phyloP scores from a whole-genome alignment of 352 stramenopile genomes.

The Plasmopara halstedii region DNA sequence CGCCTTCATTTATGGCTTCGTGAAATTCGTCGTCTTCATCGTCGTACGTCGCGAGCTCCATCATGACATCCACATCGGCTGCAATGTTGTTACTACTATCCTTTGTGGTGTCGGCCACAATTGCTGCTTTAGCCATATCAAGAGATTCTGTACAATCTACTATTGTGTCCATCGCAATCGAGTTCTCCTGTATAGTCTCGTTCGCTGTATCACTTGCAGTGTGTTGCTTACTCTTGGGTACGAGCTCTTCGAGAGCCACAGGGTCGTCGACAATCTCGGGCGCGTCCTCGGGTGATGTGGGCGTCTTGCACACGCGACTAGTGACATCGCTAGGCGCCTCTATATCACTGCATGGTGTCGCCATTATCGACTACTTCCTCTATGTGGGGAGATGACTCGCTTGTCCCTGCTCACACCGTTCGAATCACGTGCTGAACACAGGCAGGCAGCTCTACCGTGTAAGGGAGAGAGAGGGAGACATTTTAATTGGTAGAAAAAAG shows the following conservation, averaged over 20 bases:
- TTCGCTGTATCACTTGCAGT: background rate
- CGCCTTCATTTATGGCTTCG: constrained; percentile 31
- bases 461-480: constrained; percentile 25
- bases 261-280: constrained; percentile 22
- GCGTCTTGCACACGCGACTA: constrained; percentile 17
- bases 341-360: constrained; percentile 16
- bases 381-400: constrained; percentile 1
- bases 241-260: constrained; percentile 23
- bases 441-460: constrained; percentile 25
- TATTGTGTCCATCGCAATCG: background rate
- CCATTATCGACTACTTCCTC: constrained; percentile 3
- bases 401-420: no score
- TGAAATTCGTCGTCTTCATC: constrained; percentile 40
- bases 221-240: constrained; percentile 2
- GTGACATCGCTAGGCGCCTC: constrained; percentile 16
- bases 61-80: constrained; percentile 3
- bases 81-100: constrained; percentile 3
- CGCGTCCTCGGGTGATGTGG: constrained; percentile 15
- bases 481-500: constrained; percentile 43
- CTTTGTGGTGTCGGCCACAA: constrained; percentile 5
- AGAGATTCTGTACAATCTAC: background rate
- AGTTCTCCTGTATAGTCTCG: constrained; percentile 1
- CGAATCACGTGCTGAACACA: no score
- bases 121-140: constrained; percentile 4
- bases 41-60: constrained; percentile 20